phyloP scores from a whole-genome alignment of 2,329 filamentous ascomycete species.

The Chaetothyriales sp. region DNA sequence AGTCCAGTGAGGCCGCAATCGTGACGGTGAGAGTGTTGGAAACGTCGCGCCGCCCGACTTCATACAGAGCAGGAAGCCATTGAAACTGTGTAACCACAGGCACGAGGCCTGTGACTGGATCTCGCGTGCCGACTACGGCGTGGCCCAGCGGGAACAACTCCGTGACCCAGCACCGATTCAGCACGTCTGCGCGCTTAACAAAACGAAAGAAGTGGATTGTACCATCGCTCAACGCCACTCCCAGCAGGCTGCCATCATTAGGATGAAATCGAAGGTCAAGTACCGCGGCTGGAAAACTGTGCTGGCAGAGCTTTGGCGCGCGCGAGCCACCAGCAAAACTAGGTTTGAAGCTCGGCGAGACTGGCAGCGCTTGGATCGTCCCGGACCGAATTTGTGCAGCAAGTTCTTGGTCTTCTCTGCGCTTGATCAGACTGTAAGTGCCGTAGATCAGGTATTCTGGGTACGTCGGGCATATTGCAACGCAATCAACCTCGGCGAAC shows the following conservation, averaged over 20 bases:
- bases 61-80: conserved; percentile 7
- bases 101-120: conserved; percentile 9
- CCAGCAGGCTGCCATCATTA: conserved; percentile 44
- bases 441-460: conserved; percentile 15
- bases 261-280: conserved; percentile 75
- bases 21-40: not conserved
- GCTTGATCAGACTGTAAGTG: conserved; percentile 15
- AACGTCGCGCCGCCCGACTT: not conserved
- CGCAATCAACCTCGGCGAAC: conserved; percentile 13
- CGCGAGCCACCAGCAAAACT: conserved; percentile 8
- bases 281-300: conserved; percentile 47
- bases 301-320: conserved; percentile 16
- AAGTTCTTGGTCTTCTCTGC: conserved; percentile 4
- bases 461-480: conserved; percentile 12
- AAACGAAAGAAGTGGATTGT: conserved; percentile 48
- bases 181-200: conserved; percentile 11
- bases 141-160: conserved; percentile 30
- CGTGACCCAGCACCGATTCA: conserved; percentile 7
- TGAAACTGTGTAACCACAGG: conserved; percentile 14
- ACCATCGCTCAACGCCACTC: conserved; percentile 65
- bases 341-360: conserved; percentile 3
- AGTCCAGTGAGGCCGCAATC: conserved; percentile 28
- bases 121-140: conserved; percentile 5
- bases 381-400: conserved; percentile 8
- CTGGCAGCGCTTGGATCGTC: conserved; percentile 10